Evolutionary conservation across 164 flowering plant genomes (phyloP).

Genomic region (Sedum album): DNA sequence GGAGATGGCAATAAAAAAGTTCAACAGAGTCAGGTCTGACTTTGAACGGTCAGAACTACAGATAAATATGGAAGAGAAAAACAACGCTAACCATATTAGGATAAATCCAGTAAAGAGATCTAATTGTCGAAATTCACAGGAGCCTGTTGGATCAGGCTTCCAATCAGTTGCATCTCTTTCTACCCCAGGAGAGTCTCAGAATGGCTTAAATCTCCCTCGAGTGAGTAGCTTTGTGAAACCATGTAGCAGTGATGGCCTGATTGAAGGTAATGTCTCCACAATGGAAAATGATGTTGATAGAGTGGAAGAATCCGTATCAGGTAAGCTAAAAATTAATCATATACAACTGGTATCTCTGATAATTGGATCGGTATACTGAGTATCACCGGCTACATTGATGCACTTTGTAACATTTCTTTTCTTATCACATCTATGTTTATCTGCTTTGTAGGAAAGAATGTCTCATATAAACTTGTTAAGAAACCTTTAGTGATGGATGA

Average conservation of each 20-base stretch:
- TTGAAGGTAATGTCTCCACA: constrained; percentile 40
- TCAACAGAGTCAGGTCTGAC: constrained; percentile 42
- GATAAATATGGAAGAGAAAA: constrained; percentile 41
- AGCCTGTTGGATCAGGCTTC: constrained; percentile 77
- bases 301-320: constrained; percentile 55
- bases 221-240: constrained; percentile 37
- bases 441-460: constrained; percentile 46
- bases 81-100: constrained; percentile 23
- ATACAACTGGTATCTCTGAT: not conserved
- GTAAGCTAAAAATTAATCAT: constrained; percentile 20
- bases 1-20: constrained; percentile 78
- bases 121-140: constrained; percentile 33
- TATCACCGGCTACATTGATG: not conserved
- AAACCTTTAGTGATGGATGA: constrained; percentile 51
- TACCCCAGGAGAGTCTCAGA: constrained; percentile 37
- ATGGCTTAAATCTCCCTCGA: constrained; percentile 25
- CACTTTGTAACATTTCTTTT: not conserved
- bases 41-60: constrained; percentile 44
- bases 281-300: constrained; percentile 47
- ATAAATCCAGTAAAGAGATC: constrained; percentile 53
- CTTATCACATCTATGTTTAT: constrained; percentile 8
- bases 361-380: not conserved
- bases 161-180: constrained; percentile 81
- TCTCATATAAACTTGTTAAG: constrained; percentile 45
- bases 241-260: constrained; percentile 28